These are phyloP conservation scores for Alternaria viburni DNA, from an alignment of 2,329 filamentous ascomycete genomes.

Conservation along the genomic window DNA sequence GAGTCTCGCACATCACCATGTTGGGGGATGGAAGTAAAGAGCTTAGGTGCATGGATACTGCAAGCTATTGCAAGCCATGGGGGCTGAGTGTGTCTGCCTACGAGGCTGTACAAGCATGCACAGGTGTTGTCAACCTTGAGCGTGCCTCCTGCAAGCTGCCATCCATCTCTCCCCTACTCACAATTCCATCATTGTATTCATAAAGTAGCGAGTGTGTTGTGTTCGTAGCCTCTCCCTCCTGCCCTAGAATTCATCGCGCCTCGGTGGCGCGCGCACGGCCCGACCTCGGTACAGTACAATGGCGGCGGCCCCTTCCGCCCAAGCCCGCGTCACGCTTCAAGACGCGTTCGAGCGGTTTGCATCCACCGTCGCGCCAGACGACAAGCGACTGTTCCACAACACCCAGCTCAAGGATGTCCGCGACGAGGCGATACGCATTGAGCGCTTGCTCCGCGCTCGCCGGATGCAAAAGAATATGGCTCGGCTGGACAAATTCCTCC, in stretches of 20 bases:
- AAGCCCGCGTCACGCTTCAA: constrained; percentile 12
- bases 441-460: constrained; percentile 49
- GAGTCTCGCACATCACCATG: background rate
- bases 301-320: constrained; percentile 2
- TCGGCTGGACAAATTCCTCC: constrained; percentile 52
- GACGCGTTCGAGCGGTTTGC: constrained; percentile 20
- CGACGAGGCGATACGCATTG: constrained; percentile 39
- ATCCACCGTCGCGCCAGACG: constrained; percentile 8
- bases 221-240: too few relatives aligned
- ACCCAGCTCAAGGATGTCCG: constrained; percentile 49
- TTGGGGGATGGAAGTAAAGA: background rate
- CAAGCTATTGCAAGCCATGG: background rate
- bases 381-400: constrained; percentile 8
- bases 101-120: background rate
- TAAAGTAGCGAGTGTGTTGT: background rate
- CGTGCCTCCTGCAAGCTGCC: background rate
- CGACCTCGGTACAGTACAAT: background rate
- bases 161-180: background rate
- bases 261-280: background rate
- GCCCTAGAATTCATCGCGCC: background rate
- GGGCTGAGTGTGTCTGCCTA: background rate
- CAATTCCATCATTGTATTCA: background rate
- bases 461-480: constrained; percentile 51
- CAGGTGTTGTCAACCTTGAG: background rate
- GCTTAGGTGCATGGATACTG: too few relatives aligned